These are phyloP conservation scores for Aspergillus olivimuriae DNA, from an alignment of 495 filamentous ascomycete genomes.

Conservation along the genomic window DNA sequence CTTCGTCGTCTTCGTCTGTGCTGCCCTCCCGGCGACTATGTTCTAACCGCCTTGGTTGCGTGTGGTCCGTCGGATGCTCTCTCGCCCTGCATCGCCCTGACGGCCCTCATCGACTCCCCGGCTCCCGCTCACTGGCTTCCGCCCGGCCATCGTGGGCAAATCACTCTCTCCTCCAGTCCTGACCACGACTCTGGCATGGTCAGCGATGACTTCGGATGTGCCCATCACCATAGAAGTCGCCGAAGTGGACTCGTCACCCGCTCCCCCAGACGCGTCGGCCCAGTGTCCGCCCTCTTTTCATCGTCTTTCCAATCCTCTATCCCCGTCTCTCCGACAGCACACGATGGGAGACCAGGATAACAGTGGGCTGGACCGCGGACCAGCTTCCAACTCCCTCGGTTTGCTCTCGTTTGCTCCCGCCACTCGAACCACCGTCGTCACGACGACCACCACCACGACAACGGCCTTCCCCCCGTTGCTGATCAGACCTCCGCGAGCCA, in stretches of 20 bases:
- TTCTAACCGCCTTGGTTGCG: conserved; percentile 11
- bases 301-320: conserved; percentile 8
- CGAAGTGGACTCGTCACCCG: conserved; percentile 8
- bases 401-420: conserved; percentile 67
- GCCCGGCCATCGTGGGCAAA: too few species aligned
- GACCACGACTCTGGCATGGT: neutral
- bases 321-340: conserved; percentile 15
- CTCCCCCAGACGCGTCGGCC: conserved; percentile 18
- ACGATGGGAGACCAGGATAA: conserved; percentile 30
- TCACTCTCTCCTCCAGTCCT: too few species aligned
- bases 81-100: conserved; percentile 18
- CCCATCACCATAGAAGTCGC: conserved; percentile 9
- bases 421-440: conserved; percentile 73
- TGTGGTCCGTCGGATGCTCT: conserved; percentile 24
- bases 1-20: neutral
- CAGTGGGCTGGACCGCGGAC: conserved; percentile 15
- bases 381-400: conserved; percentile 39
- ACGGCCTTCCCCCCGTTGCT: conserved; percentile 78
- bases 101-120: conserved; percentile 14
- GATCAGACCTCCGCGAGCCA: conserved; percentile 66
- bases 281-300: conserved; percentile 5
- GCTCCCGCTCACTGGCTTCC: conserved; percentile 6
- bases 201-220: conserved; percentile 17
- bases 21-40: conserved; percentile 8
- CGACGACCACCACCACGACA: conserved; percentile 92